A percentile compares a stretch with the other conserved stretches of the same genome.
phyloP scores from a whole-genome alignment of 352 stramenopile species.

The Phytophthora parvispora region DNA sequence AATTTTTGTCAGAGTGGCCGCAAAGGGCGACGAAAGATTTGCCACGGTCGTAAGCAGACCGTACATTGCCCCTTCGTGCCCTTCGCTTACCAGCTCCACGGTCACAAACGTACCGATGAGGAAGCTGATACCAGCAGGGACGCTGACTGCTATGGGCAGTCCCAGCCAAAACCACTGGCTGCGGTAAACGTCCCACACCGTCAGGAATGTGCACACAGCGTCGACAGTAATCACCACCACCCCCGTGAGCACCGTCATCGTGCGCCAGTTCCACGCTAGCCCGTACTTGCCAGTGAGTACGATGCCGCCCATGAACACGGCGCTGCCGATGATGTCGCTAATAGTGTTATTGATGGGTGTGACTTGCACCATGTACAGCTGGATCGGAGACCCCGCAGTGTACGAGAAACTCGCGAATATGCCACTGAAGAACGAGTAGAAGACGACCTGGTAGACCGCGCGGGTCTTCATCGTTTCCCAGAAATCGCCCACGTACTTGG shows the following conservation, averaged over 20 bases:
- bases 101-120: slow-evolving; percentile 44
- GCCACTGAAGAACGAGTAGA: slow-evolving; percentile 45
- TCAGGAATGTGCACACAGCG: slow-evolving; percentile 11
- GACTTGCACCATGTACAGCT: slow-evolving; percentile 40
- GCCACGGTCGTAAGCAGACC: slow-evolving; percentile 33
- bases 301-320: slow-evolving; percentile 34
- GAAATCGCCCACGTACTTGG: slow-evolving; percentile 36
- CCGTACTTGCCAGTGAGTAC: slow-evolving; percentile 41
- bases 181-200: slow-evolving; percentile 48
- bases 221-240: slow-evolving; percentile 36
- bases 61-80: background rate
- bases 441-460: slow-evolving; percentile 53
- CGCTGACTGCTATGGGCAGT: slow-evolving; percentile 30
- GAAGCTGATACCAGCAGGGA: slow-evolving; percentile 39
- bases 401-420: slow-evolving; percentile 47
- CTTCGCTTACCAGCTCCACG: slow-evolving; percentile 38
- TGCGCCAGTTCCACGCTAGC: slow-evolving; percentile 52
- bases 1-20: slow-evolving; percentile 24
- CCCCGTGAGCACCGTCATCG: slow-evolving; percentile 37
- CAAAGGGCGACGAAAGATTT: slow-evolving; percentile 32
- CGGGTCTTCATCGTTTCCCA: slow-evolving; percentile 44
- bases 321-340: slow-evolving; percentile 29
- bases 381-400: slow-evolving; percentile 30
- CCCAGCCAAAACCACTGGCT: slow-evolving; percentile 49
- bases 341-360: slow-evolving; percentile 44